These are phyloP conservation scores for Tanacetum coccineum DNA, from an alignment of 129 eudicot genomes.

Conservation along the genomic window DNA sequence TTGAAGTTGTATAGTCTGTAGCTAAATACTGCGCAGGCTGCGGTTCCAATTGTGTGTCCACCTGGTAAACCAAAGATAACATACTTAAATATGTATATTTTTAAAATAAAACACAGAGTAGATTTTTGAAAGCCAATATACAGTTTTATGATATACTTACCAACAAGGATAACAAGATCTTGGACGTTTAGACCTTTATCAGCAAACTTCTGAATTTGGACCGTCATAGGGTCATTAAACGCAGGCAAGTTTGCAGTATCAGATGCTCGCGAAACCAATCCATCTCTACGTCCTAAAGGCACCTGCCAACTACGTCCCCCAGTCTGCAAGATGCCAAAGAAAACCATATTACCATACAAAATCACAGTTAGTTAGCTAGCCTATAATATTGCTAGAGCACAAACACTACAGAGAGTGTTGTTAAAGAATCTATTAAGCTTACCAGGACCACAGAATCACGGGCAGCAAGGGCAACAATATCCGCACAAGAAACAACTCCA, in stretches of 20 bases:
- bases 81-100: no score
- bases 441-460: slow-evolving; percentile 24
- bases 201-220: slow-evolving; percentile 42
- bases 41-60: slow-evolving; percentile 75
- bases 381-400: no score
- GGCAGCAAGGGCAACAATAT: slow-evolving; percentile 26
- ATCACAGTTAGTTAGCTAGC: neutral
- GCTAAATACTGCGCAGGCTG: slow-evolving; percentile 57
- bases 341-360: neutral
- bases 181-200: slow-evolving; percentile 48
- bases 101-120: no score
- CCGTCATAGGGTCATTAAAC: slow-evolving; percentile 35
- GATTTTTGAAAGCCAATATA: neutral
- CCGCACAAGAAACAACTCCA: slow-evolving; percentile 24
- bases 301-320: slow-evolving; percentile 55
- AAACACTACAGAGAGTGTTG: neutral
- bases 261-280: slow-evolving; percentile 57
- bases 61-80: slow-evolving; percentile 31
- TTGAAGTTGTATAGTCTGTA: slow-evolving; percentile 74
- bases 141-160: slow-evolving; percentile 30
- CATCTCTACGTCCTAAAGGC: slow-evolving; percentile 76
- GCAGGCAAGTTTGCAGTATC: slow-evolving; percentile 56
- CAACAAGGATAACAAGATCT: slow-evolving; percentile 78
- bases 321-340: slow-evolving; percentile 24
- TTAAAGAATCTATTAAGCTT: neutral